Evolutionary conservation across 2,329 filamentous ascomycete genomes (phyloP), one percentile per base, ranked within the genome.

Genomic region (Nothopassalora personata): DNA sequence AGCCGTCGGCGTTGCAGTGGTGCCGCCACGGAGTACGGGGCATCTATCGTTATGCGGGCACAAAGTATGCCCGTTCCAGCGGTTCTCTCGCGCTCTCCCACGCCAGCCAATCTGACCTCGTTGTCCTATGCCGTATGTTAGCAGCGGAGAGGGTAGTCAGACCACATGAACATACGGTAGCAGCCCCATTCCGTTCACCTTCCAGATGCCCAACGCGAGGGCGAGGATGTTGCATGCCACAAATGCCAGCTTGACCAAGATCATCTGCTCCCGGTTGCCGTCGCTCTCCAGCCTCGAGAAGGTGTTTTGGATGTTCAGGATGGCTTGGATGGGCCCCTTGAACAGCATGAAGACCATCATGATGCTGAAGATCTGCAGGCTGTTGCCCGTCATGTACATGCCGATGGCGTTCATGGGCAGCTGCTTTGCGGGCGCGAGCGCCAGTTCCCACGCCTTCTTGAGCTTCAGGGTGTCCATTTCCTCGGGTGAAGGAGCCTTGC

Each of bases 311-410:
- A 93, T 93, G 66, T 80, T 85, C 61, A 96, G 77, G 49, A 97
- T 79, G 34, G 92, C 94, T 75, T 90, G 85, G 61, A 99, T 83
- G 9, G 94, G 94, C 66, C 90, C 95, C 81, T 97, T 97, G 83
- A 99, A 99, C 49, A 96, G 87, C 89, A 97, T 97, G 70, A 93
- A 92, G 18, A 97, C 93, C 92, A 97, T 99, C 91, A 97, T 97
- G 77, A 99, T 97, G 76, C 89, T 95, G 80, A 99, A 99, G 66
- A 99, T 97, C 74, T 99, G 94, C 50, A 99, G 84, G 62, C 90
- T 91, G 79, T 97, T 99, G 70, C 94, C 94, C 33, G 93, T 95
- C 94, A 99, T 99, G 83, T 99, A 99, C 91, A 97, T 97, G 87
- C 97, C 97, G 74, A 99, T 93, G 64, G 88, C 92, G 58, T 95